Conservation (phyloP, 1,139 yeast genomes). For the Suhomyces panamericanus region DNA sequence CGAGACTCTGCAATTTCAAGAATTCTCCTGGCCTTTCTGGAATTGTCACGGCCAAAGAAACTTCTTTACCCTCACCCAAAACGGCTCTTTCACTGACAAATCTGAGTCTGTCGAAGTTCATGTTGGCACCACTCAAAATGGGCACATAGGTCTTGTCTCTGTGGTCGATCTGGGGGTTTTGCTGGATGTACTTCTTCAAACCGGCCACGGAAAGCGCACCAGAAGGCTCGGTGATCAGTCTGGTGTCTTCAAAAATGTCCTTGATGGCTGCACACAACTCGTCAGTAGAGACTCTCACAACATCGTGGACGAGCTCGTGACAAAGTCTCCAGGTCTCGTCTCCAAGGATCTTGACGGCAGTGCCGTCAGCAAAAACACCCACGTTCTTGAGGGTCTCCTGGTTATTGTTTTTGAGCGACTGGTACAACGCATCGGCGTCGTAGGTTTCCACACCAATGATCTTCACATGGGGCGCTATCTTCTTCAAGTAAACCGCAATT, state of each 20-base stretch:
- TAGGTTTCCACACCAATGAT: constrained; percentile 93
- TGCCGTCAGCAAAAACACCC: constrained; percentile 99
- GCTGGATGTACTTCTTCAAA: constrained; percentile 71
- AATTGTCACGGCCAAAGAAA: constrained; percentile 82
- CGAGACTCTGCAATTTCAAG: constrained; percentile 65
- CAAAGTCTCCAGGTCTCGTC: constrained; percentile 88
- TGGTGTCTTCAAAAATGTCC: constrained; percentile 93
- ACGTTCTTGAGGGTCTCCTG: constrained; percentile 64
- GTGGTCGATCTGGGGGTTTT: constrained; percentile 70
- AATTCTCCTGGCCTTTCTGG: constrained; percentile 95
- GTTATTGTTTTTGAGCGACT: constrained; percentile 60
- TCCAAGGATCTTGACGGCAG: constrained; percentile 92
- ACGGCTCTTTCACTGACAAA: constrained; percentile 98
- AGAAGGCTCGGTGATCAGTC: constrained; percentile 93
- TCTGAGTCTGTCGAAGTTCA: constrained; percentile 94
- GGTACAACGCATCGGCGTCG: constrained; percentile 89
- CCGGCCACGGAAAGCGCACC: constrained; percentile 98
- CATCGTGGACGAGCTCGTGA: constrained; percentile 79
- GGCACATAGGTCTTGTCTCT: constrained; percentile 76
- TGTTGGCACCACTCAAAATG: constrained; percentile 91
- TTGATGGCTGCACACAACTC: constrained; percentile 97
- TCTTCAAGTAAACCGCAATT: constrained; percentile 81
- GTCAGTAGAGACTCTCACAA: constrained; percentile 84
- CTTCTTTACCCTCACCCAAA: constrained; percentile 96
- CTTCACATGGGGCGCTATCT: constrained; percentile 97